These are phyloP conservation scores for Phytophthora cactorum DNA, from an alignment of 352 stramenopile genomes.

Conservation along the genomic window DNA sequence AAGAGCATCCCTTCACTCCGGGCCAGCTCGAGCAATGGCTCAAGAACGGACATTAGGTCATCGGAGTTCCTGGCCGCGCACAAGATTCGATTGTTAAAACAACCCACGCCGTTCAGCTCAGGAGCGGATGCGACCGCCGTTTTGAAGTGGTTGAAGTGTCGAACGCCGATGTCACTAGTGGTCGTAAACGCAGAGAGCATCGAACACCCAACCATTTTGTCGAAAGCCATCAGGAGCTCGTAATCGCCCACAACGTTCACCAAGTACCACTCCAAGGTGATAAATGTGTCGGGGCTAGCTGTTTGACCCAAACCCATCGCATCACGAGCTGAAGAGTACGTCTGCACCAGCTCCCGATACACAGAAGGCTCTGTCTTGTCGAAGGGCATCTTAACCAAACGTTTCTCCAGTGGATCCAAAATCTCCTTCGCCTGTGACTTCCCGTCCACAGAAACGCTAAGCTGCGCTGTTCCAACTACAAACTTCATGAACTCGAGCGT, in stretches of 20 bases:
- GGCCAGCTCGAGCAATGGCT: no score
- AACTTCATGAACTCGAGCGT: conserved; percentile 1
- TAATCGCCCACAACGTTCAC: no score
- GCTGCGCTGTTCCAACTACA: conserved; percentile 23
- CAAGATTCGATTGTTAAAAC: no score
- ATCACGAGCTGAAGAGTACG: background rate
- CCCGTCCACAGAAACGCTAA: conserved; percentile 23
- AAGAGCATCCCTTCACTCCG: no score
- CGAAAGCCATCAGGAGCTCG: no score
- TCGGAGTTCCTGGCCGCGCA: no score
- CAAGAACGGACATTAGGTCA: no score
- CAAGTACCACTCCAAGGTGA: background rate
- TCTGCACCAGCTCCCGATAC: background rate
- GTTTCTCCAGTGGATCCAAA: background rate
- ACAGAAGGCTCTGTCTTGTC: background rate
- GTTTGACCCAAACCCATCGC: background rate
- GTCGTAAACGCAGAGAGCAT: background rate
- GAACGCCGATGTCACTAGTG: no score
- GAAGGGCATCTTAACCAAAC: background rate
- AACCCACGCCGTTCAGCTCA: no score
- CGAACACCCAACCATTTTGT: no score
- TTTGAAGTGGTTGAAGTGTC: no score
- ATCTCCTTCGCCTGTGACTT: conserved; percentile 13
- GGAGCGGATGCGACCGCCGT: no score
- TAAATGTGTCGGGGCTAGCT: background rate